Evolutionary conservation across 768 basidiomycete genomes (phyloP).

Genomic region (Tubosaeta sp.): DNA sequence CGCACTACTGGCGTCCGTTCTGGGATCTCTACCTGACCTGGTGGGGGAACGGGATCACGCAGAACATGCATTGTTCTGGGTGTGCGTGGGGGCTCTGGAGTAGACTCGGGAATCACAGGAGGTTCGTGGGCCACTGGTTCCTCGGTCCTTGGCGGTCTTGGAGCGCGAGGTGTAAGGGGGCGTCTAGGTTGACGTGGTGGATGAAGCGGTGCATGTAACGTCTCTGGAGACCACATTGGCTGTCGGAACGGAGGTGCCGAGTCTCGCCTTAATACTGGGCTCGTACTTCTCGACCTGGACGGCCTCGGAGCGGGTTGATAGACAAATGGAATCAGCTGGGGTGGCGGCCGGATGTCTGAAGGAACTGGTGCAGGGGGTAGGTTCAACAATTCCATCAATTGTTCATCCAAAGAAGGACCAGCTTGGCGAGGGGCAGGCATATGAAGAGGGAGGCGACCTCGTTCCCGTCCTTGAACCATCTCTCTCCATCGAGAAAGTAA

Average conservation of each 20-base stretch:
- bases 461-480: conserved; percentile 24
- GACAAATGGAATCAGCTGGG: conserved; percentile 49
- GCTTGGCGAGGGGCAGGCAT: conserved; percentile 39
- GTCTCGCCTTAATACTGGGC: conserved; percentile 29
- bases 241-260: conserved; percentile 28
- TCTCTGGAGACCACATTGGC: conserved; percentile 20
- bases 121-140: not conserved
- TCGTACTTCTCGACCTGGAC: conserved; percentile 39
- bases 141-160: not conserved
- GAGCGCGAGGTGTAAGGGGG: conserved; percentile 4
- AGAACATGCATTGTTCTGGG: conserved; percentile 2
- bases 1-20: conserved; percentile 22
- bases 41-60: conserved; percentile 5
- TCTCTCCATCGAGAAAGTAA: conserved; percentile 26
- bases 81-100: conserved; percentile 4
- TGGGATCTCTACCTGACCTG: conserved; percentile 9
- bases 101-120: conserved; percentile 8
- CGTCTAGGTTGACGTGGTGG: conserved; percentile 5
- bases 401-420: conserved; percentile 54
- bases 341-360: conserved; percentile 43
- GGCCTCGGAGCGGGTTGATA: conserved; percentile 47
- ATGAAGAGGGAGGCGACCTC: conserved; percentile 35
- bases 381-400: conserved; percentile 58
- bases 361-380: conserved; percentile 38
- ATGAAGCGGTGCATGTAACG: conserved; percentile 6